Percentiles rank a stretch among this genome's conserved stretches.
phyloP scores from a whole-genome alignment of 176 grass and related monocot genomes.

The Chrysopogon serrulatus region DNA sequence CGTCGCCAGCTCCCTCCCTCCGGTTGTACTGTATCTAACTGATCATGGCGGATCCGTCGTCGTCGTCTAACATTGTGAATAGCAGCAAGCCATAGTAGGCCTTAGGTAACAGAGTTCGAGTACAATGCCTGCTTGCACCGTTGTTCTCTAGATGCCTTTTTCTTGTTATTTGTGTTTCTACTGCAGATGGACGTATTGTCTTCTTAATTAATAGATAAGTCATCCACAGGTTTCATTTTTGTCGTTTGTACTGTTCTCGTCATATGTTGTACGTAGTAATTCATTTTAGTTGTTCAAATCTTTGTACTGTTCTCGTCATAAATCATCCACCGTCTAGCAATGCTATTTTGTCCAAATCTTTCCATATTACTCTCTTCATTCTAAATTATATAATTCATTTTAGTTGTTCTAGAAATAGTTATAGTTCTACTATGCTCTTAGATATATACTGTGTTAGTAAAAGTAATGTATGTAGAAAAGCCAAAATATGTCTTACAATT shows the following conservation, averaged over 20 bases:
- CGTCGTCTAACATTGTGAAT: slow-evolving; percentile 19
- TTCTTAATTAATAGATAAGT: not conserved
- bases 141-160: not conserved
- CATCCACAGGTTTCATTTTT: not conserved
- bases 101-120: not conserved
- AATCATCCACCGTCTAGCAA: too few species aligned
- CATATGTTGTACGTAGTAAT: not conserved
- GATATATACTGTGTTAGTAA: too few species aligned
- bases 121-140: not conserved
- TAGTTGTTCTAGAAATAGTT: too few species aligned
- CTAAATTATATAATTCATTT: too few species aligned
- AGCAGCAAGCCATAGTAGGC: slow-evolving; percentile 19
- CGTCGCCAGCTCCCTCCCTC: accelerated
- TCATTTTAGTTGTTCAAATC: too few species aligned
- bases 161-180: not conserved
- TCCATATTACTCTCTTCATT: too few species aligned
- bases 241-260: not conserved
- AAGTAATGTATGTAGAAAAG: too few species aligned
- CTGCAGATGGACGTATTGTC: not conserved
- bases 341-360: too few species aligned
- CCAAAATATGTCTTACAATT: too few species aligned
- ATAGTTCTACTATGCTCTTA: too few species aligned
- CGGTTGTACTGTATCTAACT: not conserved
- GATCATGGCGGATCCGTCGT: not conserved
- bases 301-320: too few species aligned